Base-by-base conservation (phyloP, 2,329 filamentous ascomycete species). In the Fusarium praegraminearum region DNA sequence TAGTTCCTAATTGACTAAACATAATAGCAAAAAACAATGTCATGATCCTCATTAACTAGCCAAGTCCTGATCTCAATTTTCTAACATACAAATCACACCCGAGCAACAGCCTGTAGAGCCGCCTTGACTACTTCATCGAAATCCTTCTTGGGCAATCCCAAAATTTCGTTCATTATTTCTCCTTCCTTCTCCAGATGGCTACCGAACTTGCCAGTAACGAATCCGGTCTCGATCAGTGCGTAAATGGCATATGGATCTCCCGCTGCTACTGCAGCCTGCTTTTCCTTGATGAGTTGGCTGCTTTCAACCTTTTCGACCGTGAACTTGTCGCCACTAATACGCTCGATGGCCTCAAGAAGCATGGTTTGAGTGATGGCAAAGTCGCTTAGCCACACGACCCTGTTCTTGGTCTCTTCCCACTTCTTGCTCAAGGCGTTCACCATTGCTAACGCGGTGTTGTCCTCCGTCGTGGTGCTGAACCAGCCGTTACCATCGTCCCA, bases 361-460 rank as follows among this genome's bases (percentile, higher is more conserved):
- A 28, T 54, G 2, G 62, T 62, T 22, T 62, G 59, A 0, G 59
- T 62, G 4, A 62, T 54, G 5, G 59, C 46, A 35, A 62, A 62
- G 1, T 62, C 59, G 2, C 59, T 62, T 3, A 62, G 1, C 59
- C 59, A 62, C 10, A 62, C 15, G 2, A 62, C n/a, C 1, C n/a
- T 35, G n/a, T 62, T 62, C 57, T 54, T 62, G 1, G 59, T 62
- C 4, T 62, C 57, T 2, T 62, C 45, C 59, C 59, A 62, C 1
- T 54, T 62, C 40, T 62, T 54, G 3, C 32, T 40, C 8, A 62
- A 30, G 3, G 59, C 26, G 3, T 46, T 62, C 0, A 41, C 22
- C 57, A 62, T 54, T 2, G 59, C 46, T 5, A 62, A 28, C 7
- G 57, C 26, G 1, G 59, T 62, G 9, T 62, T 62, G 10, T 51